Evolutionary conservation across 768 basidiomycete genomes (phyloP).

Genomic region (Tephrocybe sp.): DNA sequence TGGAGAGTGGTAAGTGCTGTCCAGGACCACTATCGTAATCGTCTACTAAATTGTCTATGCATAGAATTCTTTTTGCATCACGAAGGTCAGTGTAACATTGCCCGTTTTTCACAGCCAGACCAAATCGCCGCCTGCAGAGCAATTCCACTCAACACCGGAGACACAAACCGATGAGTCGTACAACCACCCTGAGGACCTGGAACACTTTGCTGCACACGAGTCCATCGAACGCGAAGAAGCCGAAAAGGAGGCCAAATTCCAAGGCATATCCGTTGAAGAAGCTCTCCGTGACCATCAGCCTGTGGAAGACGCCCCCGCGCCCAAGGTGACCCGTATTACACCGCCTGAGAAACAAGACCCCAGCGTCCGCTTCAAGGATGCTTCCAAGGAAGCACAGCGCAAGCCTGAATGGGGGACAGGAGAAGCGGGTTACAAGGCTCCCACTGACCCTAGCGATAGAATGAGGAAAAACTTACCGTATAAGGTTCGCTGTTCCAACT

Average conservation of each 20-base stretch:
- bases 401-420: constrained; percentile 75
- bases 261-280: constrained; percentile 80
- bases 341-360: constrained; percentile 78
- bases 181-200: constrained; percentile 88
- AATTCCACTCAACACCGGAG: constrained; percentile 94
- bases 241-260: constrained; percentile 79
- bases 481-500: constrained; percentile 57
- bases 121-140: constrained; percentile 45
- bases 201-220: constrained; percentile 91
- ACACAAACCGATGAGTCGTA: constrained; percentile 97
- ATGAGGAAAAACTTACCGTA: constrained; percentile 85
- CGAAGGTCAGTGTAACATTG: constrained; percentile 62
- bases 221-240: constrained; percentile 83
- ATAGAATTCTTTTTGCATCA: constrained; percentile 95
- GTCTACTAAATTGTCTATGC: neutral
- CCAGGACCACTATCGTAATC: neutral
- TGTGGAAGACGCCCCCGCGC: constrained; percentile 27
- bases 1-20: constrained; percentile 74
- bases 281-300: constrained; percentile 55
- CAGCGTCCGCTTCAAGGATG: constrained; percentile 55
- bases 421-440: constrained; percentile 67
- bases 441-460: constrained; percentile 73
- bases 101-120: neutral
- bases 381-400: constrained; percentile 48
- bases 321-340: constrained; percentile 54